These are phyloP conservation scores for Daphne laureola DNA, from an alignment of 441 rosid species.

Conservation along the genomic window DNA sequence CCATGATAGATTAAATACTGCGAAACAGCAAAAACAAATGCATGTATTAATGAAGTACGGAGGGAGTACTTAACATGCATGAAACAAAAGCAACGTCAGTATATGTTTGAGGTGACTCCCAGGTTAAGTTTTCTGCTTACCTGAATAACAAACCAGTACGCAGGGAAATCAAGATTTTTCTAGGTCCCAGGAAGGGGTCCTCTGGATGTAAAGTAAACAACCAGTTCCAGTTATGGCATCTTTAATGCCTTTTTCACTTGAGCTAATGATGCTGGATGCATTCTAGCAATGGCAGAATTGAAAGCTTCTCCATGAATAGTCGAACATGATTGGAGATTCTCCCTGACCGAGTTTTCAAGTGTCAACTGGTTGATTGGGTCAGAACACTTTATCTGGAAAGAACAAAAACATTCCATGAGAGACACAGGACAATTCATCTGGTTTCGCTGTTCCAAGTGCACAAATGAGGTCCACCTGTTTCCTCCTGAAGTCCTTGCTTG, in stretches of 20 bases:
- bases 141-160: slow-evolving; percentile 11
- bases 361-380: slow-evolving; percentile 83
- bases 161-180: slow-evolving; percentile 11
- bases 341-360: slow-evolving; percentile 71
- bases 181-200: slow-evolving; percentile 12
- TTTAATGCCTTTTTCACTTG: slow-evolving; percentile 92
- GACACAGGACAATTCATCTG: not conserved
- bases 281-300: slow-evolving; percentile 60
- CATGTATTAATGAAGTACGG: no score
- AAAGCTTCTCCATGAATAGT: slow-evolving; percentile 86
- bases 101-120: no score
- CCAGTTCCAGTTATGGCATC: slow-evolving; percentile 43
- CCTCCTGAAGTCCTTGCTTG: slow-evolving; percentile 73
- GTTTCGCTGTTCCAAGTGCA: slow-evolving; percentile 1
- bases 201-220: slow-evolving; percentile 8
- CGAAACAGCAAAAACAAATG: no score
- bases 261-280: slow-evolving; percentile 81
- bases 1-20: no score
- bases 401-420: slow-evolving; percentile 7
- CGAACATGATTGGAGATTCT: slow-evolving; percentile 82
- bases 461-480: slow-evolving; percentile 54
- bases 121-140: slow-evolving; percentile 1
- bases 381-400: slow-evolving; percentile 53
- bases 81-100: slow-evolving; percentile 2
- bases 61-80: not conserved